phyloP scores from a whole-genome alignment of 306 rosid species.

The Quercus aquifolioides region DNA sequence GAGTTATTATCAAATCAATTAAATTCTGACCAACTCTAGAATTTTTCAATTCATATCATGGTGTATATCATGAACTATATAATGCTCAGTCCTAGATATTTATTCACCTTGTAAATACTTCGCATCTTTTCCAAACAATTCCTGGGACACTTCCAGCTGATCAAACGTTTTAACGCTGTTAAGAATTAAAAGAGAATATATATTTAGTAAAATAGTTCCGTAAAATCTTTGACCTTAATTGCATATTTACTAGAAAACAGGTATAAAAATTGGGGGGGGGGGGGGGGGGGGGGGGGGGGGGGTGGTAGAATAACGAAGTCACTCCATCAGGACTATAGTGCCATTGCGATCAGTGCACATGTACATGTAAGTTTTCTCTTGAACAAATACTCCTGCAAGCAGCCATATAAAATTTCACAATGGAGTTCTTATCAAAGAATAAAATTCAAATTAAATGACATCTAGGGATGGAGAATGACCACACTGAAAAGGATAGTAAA shows the following conservation, averaged over 20 bases:
- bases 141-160: slow-evolving; percentile 76
- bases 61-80: slow-evolving; percentile 3
- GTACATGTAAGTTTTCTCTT: slow-evolving; percentile 57
- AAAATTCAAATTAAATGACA: slow-evolving; percentile 8
- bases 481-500: slow-evolving; percentile 3
- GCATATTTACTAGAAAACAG: neutral
- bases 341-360: slow-evolving; percentile 92
- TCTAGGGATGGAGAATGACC: slow-evolving; percentile 1
- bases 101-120: slow-evolving; percentile 57
- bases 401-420: slow-evolving; percentile 11
- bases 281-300: too few relatives aligned
- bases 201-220: slow-evolving; percentile 18
- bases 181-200: slow-evolving; percentile 24
- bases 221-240: slow-evolving; percentile 6
- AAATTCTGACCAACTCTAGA: neutral
- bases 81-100: slow-evolving; percentile 3
- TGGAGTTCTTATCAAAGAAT: slow-evolving; percentile 18
- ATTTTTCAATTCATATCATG: neutral
- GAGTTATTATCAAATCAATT: neutral
- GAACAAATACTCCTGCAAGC: slow-evolving; percentile 67
- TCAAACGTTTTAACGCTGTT: slow-evolving; percentile 69
- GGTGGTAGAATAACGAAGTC: slow-evolving; percentile 38
- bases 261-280: neutral
- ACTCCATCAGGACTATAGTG: slow-evolving; percentile 82
- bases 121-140: slow-evolving; percentile 69